Evolutionary conservation across 2,329 filamentous ascomycete species (phyloP).

Genomic region (Phialophora tarda): DNA sequence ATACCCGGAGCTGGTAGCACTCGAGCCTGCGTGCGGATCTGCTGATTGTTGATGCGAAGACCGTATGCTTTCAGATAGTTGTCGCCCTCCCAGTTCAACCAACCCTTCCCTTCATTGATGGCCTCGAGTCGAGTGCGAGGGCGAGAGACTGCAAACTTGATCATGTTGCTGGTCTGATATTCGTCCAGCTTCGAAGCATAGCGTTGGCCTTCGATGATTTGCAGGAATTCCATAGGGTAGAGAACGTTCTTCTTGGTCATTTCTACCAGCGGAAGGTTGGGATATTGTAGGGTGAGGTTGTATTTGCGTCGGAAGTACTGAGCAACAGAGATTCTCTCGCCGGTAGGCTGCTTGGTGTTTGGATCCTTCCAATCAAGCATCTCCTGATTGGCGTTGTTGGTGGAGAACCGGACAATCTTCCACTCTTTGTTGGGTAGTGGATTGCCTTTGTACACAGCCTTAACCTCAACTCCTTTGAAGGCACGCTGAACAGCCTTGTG

Average conservation of each 20-base stretch:
- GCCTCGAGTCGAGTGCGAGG: slow-evolving; percentile 70
- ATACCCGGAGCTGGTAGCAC: slow-evolving; percentile 74
- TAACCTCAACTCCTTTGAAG: slow-evolving; percentile 47
- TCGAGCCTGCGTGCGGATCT: slow-evolving; percentile 72
- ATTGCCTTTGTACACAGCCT: slow-evolving; percentile 45
- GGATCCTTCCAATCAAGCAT: slow-evolving; percentile 51
- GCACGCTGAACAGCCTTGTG: slow-evolving; percentile 43
- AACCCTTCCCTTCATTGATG: slow-evolving; percentile 70
- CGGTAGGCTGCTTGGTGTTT: slow-evolving; percentile 49
- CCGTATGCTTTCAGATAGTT: slow-evolving; percentile 74
- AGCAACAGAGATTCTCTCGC: slow-evolving; percentile 62
- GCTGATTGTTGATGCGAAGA: slow-evolving; percentile 67
- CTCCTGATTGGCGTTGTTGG: slow-evolving; percentile 51
- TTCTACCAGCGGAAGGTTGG: slow-evolving; percentile 61
- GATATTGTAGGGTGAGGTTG: slow-evolving; percentile 52
- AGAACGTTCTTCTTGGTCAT: slow-evolving; percentile 62
- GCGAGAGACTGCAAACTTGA: slow-evolving; percentile 85
- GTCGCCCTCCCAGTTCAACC: slow-evolving; percentile 72
- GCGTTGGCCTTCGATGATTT: slow-evolving; percentile 60
- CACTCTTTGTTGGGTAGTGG: slow-evolving; percentile 50
- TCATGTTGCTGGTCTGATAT: slow-evolving; percentile 79
- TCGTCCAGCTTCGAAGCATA: slow-evolving; percentile 65
- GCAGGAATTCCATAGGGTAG: slow-evolving; percentile 63
- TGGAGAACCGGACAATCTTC: slow-evolving; percentile 57
- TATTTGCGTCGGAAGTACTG: slow-evolving; percentile 62